Evolutionary conservation across 306 rosid genomes (phyloP).

Genomic region (peach (Prunus persica)): Prunus_persica_NCBIv2 NC_034011.1:18698001-18698500

Average conservation of each 20-base stretch:
- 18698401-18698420: no score
- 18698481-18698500: no score
- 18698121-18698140: not conserved
- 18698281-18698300: not conserved
- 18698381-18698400: not conserved
- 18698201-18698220: not conserved
- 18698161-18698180: not conserved
- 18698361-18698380: not conserved
- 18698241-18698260: not conserved
- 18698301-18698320: not conserved
- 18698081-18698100: constrained; percentile 19
- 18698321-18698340: not conserved
- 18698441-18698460: not conserved
- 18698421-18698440: not conserved
- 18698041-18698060: constrained; percentile 96
- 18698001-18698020: constrained; percentile 47
- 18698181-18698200: not conserved
- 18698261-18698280: not conserved
- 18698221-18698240: no score
- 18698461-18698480: not conserved
- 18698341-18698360: not conserved
- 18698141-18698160: not conserved
- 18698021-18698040: constrained; percentile 69
- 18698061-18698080: constrained; percentile 68
- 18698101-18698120: constrained; percentile 7